Base-by-base conservation (phyloP, 2,329 filamentous ascomycete species). In the Xylariaceae sp. region DNA sequence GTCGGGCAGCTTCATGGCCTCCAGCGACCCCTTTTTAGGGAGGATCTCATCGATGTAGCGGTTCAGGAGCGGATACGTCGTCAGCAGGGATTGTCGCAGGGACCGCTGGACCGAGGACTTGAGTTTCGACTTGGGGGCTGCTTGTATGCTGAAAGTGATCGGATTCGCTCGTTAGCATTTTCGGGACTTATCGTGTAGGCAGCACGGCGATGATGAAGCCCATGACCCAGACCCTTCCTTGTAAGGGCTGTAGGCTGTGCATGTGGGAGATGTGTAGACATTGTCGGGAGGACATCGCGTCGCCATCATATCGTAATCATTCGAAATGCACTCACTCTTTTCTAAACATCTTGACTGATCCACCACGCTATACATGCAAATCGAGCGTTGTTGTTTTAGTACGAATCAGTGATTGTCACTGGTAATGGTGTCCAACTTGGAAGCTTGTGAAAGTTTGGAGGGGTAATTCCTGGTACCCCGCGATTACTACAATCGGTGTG, bases 71-170 rank as follows among this genome's bases (percentile, higher is more conserved):
- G 94, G 94, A 74, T 95, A 96, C 51, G 88, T 88, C 56, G 89
- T 80, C 61, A 94, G 77, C 62, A 97, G 82, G 67, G 89, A 89
- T 67, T 86, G 80, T 64, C 94, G 89, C 65, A 99, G 86, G 61
- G 78, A 83, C 68, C 94, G 89, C 77, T 96, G 91, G 54, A 90
- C 89, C 29, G 91, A 96, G 62, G 92, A 96, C 76, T 97, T 99
- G 73, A 97, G 89, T 79, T 97, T 97, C 65, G 91, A 90, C 76
- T 94, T 95, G 54, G 89, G 86, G 62, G 87, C 84, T 30, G 86
- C 76, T 66, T 84, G 77, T 71, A 96, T 85, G 63, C 88, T 92
- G 62, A 47, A 47, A 47, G 58, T 57, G 27, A 12, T 39, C 9
- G 32, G 12, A 11, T 4, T 6, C n/a, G 32, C 11, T 11, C 26